Percentiles rank a stretch among this genome's conserved stretches.
Evolutionary conservation across 177 flowering plant species (phyloP).

Genomic region (Vitis hybrid): DNA sequence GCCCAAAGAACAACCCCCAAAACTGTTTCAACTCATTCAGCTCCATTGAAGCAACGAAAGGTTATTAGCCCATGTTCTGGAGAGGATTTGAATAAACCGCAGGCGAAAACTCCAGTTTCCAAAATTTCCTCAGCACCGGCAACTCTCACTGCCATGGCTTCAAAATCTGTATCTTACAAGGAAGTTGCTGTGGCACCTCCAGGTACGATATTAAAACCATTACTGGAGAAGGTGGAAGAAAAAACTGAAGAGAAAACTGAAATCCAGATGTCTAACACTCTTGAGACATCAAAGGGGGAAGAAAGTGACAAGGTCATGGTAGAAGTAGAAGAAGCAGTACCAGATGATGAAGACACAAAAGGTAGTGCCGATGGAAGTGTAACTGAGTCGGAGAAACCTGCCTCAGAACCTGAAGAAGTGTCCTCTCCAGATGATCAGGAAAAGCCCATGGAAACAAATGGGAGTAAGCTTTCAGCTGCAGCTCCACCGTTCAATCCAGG

Average conservation of each 20-base stretch:
- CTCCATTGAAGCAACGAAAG: conserved; percentile 34
- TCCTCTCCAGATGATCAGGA: conserved; percentile 24
- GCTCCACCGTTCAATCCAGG: conserved; percentile 85
- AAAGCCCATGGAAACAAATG: conserved; percentile 47
- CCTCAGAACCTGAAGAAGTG: conserved; percentile 26
- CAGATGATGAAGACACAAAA: conserved; percentile 29
- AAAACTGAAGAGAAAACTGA: conserved; percentile 29
- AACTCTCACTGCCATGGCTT: conserved; percentile 46
- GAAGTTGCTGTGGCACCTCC: conserved; percentile 90
- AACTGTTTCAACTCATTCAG: conserved; percentile 20
- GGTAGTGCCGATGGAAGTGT: conserved; percentile 25
- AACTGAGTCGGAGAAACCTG: conserved; percentile 22
- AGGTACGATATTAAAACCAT: conserved; percentile 70
- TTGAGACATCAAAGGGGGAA: conserved; percentile 30
- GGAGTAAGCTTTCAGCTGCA: conserved; percentile 84
- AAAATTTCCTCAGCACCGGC: conserved; percentile 29
- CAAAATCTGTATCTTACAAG: conserved; percentile 83
- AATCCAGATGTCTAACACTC: conserved; percentile 11
- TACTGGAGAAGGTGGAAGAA: conserved; percentile 45
- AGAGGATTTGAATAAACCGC: conserved; percentile 33
- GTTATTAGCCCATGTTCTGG: conserved; percentile 14
- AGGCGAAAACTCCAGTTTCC: conserved; percentile 22
- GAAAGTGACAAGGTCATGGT: conserved; percentile 6
- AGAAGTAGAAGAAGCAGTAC: conserved; percentile 14
- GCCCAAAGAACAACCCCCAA: conserved; percentile 30